A percentile compares a stretch with the other conserved stretches of the same genome.
phyloP scores from a whole-genome alignment of 345 rosid species.

The Linum tenue region DNA sequence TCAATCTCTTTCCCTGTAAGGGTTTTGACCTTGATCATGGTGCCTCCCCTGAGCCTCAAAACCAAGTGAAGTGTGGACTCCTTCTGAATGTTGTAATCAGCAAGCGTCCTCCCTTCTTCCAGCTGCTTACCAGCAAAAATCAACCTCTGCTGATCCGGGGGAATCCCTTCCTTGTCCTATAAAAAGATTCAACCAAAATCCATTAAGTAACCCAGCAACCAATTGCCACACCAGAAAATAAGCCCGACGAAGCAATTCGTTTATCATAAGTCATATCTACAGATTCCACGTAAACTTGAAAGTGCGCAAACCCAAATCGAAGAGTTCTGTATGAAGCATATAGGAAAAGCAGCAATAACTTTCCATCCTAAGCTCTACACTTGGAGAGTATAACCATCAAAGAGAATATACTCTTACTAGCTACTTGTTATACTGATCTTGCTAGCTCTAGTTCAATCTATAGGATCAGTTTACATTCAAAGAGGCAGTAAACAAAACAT shows the following conservation, averaged over 20 bases:
- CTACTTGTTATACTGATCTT: no score
- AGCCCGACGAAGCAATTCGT: not conserved
- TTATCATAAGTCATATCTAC: not conserved
- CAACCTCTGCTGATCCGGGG: no score
- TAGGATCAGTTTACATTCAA: no score
- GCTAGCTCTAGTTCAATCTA: no score
- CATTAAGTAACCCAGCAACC: not conserved
- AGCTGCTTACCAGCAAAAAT: no score
- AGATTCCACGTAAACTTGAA: not conserved
- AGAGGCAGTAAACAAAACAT: no score
- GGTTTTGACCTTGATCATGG: not conserved
- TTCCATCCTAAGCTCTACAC: not conserved
- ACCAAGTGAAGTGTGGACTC: no score
- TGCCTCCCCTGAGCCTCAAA: no score
- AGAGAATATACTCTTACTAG: no score
- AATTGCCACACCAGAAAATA: not conserved
- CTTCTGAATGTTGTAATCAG: no score
- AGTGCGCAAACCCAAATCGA: not conserved
- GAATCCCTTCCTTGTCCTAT: not conserved
- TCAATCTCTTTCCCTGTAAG: conserved; percentile 5
- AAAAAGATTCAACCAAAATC: not conserved
- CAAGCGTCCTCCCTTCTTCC: no score
- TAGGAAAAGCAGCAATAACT: not conserved
- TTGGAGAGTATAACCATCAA: no score
- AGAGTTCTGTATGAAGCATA: not conserved